Evolutionary conservation across 2,329 filamentous ascomycete genomes (phyloP).

Genomic region (Botrytis medusae): DNA sequence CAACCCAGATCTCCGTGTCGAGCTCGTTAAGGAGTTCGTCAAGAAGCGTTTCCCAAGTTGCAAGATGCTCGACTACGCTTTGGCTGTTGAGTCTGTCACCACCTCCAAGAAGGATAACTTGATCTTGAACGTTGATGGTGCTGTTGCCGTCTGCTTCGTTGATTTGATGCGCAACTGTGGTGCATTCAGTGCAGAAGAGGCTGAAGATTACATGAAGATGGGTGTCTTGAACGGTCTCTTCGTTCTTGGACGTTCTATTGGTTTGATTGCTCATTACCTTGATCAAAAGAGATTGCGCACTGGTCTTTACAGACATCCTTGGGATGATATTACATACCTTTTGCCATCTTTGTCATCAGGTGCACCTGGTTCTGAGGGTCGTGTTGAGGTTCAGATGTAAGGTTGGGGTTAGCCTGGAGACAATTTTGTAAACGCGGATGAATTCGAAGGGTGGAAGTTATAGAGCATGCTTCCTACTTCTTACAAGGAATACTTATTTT

Average conservation of each 20-base stretch:
- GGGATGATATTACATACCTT: constrained; percentile 97
- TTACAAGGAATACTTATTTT: constrained; percentile 8
- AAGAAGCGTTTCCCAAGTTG: constrained; percentile 94
- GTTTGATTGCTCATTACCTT: constrained; percentile 99
- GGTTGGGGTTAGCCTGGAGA: not conserved
- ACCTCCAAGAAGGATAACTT: constrained; percentile 99
- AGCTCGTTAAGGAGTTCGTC: constrained; percentile 99
- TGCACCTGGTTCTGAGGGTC: constrained; percentile 73
- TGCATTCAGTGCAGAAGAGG: constrained; percentile 93
- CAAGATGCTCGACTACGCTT: constrained; percentile 98
- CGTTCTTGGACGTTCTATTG: constrained; percentile 93
- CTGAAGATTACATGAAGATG: constrained; percentile 98
- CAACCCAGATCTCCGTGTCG: constrained; percentile 99
- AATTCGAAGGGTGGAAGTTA: constrained; percentile 8
- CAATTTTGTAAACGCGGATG: constrained; percentile 9
- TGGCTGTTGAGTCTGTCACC: constrained; percentile 96
- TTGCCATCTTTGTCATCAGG: constrained; percentile 76
- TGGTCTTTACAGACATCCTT: constrained; percentile 97
- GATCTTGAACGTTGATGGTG: constrained; percentile 98
- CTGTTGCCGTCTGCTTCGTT: constrained; percentile 97
- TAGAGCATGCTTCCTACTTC: constrained; percentile 19
- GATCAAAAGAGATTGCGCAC: constrained; percentile 99
- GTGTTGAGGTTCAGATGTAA: constrained; percentile 81
- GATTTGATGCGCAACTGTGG: constrained; percentile 97
- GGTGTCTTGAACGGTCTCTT: constrained; percentile 99